phyloP scores from a whole-genome alignment of 1,284 basidiomycete genomes.

The Sporisorium graminicola region DNA sequence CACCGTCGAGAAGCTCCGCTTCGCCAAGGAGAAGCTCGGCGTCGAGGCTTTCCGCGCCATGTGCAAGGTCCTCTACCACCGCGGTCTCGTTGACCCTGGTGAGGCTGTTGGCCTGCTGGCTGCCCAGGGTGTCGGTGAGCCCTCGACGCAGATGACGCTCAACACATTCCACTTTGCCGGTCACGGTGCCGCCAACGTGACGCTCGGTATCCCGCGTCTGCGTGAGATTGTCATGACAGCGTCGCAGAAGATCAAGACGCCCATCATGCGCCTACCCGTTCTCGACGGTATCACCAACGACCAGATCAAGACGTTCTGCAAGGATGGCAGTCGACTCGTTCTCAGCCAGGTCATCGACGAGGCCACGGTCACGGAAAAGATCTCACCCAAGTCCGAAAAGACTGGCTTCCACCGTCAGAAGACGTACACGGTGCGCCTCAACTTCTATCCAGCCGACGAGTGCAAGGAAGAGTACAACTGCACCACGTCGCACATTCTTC shows the following conservation, averaged over 20 bases:
- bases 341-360: slow-evolving; percentile 90
- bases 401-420: slow-evolving; percentile 76
- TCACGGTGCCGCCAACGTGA: slow-evolving; percentile 99
- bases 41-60: slow-evolving; percentile 65
- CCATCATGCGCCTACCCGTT: slow-evolving; percentile 90
- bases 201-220: slow-evolving; percentile 96
- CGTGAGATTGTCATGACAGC: slow-evolving; percentile 99
- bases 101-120: slow-evolving; percentile 97
- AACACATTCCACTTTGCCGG: slow-evolving; percentile 99
- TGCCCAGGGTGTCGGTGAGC: slow-evolving; percentile 99
- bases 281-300: slow-evolving; percentile 60
- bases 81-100: slow-evolving; percentile 87
- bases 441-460: slow-evolving; percentile 88
- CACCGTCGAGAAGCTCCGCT: slow-evolving; percentile 70
- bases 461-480: slow-evolving; percentile 89
- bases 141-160: slow-evolving; percentile 99
- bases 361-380: slow-evolving; percentile 84
- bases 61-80: slow-evolving; percentile 68
- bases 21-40: slow-evolving; percentile 70
- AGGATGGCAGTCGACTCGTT: slow-evolving; percentile 85
- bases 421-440: slow-evolving; percentile 84
- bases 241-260: slow-evolving; percentile 94
- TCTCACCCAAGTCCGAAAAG: slow-evolving; percentile 77
- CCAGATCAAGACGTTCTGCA: slow-evolving; percentile 83
- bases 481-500: slow-evolving; percentile 80